Evolutionary conservation across 108 stramenopile genomes (phyloP).

Genomic region (Stephanodiscus minutulus): DNA sequence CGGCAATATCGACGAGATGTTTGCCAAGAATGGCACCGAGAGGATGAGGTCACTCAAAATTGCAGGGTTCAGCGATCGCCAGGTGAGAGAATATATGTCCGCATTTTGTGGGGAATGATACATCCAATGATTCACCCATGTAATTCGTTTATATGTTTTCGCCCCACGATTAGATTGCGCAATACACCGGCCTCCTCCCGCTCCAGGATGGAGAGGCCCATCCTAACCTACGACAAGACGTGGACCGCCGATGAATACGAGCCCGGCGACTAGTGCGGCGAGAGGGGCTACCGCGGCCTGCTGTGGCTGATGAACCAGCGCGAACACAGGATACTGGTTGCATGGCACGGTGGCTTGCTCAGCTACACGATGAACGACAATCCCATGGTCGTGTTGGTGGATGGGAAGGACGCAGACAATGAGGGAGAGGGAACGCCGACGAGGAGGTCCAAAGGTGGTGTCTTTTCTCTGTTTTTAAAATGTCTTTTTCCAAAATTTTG

Average conservation of each 20-base stretch:
- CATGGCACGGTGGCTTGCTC: conserved; percentile 73
- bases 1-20: conserved; percentile 58
- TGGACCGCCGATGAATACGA: conserved; percentile 73
- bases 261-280: conserved; percentile 53
- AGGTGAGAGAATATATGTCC: conserved; percentile 56
- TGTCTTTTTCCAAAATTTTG: too few relatives aligned
- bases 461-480: too few relatives aligned
- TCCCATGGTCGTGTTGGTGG: conserved; percentile 52
- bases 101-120: background rate
- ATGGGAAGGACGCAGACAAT: conserved; percentile 41
- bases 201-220: conserved; percentile 55
- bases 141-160: background rate
- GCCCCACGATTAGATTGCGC: conserved; percentile 66
- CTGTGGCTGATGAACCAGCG: conserved; percentile 55
- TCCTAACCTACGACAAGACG: conserved; percentile 40
- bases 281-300: conserved; percentile 72
- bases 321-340: conserved; percentile 64
- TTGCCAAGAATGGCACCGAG: conserved; percentile 54
- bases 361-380: conserved; percentile 65
- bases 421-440: background rate
- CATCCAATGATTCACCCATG: background rate
- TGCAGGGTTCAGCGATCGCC: conserved; percentile 95
- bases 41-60: conserved; percentile 82
- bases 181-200: conserved; percentile 59
- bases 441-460: conserved; percentile 47